phyloP scores from a whole-genome alignment of 2,329 filamentous ascomycete genomes.

The Teratosphaeria destructans region DNA sequence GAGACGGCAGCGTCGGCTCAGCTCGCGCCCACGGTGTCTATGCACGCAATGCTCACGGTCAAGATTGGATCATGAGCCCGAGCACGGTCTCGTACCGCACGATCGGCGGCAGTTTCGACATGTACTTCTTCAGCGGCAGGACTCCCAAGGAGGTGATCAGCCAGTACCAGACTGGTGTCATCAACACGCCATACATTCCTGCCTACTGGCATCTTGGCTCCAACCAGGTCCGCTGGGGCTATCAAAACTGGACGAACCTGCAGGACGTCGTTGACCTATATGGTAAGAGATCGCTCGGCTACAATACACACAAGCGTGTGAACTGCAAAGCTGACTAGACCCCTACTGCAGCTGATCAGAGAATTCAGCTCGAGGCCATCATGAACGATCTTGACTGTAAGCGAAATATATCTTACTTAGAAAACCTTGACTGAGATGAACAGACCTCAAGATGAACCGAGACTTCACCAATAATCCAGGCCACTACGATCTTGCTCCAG shows the following conservation, averaged over 20 bases:
- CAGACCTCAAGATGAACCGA: constrained; percentile 44
- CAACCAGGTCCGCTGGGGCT: constrained; percentile 79
- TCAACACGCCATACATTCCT: constrained; percentile 66
- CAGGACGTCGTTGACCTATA: constrained; percentile 46
- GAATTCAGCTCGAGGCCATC: constrained; percentile 13
- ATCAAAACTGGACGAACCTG: constrained; percentile 56
- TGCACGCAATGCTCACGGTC: constrained; percentile 23
- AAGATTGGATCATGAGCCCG: constrained; percentile 22
- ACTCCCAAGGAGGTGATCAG: constrained; percentile 57
- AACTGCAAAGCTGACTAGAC: constrained; percentile 33
- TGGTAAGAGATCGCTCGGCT: constrained; percentile 13
- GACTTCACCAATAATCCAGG: constrained; percentile 47
- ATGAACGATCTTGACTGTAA: constrained; percentile 33
- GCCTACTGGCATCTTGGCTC: constrained; percentile 57
- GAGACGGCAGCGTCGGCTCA: constrained; percentile 3
- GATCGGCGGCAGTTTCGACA: constrained; percentile 26
- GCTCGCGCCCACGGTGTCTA: constrained; percentile 20
- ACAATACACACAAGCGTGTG: constrained; percentile 30
- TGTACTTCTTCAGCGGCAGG: constrained; percentile 56
- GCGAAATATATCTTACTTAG: neutral
- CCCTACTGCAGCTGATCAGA: constrained; percentile 13
- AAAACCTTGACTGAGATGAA: neutral
- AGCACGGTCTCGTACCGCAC: constrained; percentile 21
- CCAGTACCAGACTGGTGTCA: constrained; percentile 55
- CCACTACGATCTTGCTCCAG: constrained; percentile 46